Evolutionary conservation across 169 alveolate genomes (phyloP).

Genomic region (Plasmodium gonderi): DNA sequence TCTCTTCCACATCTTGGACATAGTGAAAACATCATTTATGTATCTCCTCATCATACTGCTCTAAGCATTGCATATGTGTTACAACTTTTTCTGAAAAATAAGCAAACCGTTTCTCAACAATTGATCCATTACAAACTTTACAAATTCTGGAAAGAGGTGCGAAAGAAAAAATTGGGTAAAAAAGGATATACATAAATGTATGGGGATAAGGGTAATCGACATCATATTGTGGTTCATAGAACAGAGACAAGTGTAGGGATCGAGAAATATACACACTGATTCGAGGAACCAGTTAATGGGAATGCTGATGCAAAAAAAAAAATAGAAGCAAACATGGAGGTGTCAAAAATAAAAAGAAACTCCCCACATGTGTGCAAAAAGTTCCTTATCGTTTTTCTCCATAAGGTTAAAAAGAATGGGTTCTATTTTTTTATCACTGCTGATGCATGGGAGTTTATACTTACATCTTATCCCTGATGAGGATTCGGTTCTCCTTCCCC

Average conservation of each 20-base stretch:
- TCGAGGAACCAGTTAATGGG: too few species aligned
- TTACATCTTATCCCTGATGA: constrained; percentile 40
- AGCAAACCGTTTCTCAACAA: constrained; percentile 34
- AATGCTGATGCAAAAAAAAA: too few species aligned
- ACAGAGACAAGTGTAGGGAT: too few species aligned
- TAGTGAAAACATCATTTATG: neutral
- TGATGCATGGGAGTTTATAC: neutral
- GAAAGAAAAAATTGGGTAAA: neutral
- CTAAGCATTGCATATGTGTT: constrained; percentile 23
- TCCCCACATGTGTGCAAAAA: too few species aligned
- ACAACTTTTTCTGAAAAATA: constrained; percentile 23
- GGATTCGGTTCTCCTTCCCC: constrained; percentile 15
- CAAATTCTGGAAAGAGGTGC: constrained; percentile 6
- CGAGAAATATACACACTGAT: too few species aligned
- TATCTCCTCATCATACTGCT: constrained; percentile 18
- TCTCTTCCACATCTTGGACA: neutral
- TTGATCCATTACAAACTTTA: constrained; percentile 13
- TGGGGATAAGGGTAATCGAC: neutral
- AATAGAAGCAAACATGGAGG: too few species aligned
- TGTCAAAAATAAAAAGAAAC: too few species aligned
- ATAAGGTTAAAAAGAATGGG: neutral
- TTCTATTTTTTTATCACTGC: neutral
- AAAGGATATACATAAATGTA: neutral
- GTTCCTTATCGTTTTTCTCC: neutral
- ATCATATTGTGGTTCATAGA: neutral